Evolutionary conservation across 306 rosid species (phyloP).

Genomic region (Prunus armeniaca): DNA sequence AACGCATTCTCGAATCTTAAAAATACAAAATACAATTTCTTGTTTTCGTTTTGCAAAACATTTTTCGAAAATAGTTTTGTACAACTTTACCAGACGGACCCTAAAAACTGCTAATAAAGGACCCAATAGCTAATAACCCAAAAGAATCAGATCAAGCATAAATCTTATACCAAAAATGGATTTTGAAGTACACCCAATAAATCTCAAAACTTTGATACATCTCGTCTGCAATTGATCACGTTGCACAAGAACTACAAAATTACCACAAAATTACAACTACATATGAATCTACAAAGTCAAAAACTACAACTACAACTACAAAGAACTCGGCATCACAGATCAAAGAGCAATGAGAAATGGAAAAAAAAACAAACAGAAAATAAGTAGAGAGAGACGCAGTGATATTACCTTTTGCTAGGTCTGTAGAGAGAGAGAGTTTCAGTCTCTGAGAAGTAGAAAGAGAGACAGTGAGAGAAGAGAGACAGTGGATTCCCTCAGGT

Average conservation of each 20-base stretch:
- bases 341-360: not conserved
- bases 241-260: not conserved
- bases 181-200: not conserved
- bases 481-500: not conserved
- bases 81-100: too few relatives aligned
- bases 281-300: not conserved
- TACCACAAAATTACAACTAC: not conserved
- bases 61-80: too few relatives aligned
- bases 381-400: not conserved
- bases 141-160: not conserved
- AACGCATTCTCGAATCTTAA: too few relatives aligned
- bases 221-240: not conserved
- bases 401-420: not conserved
- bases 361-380: not conserved
- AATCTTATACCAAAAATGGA: not conserved
- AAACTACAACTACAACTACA: not conserved
- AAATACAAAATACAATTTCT: too few relatives aligned
- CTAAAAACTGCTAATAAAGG: not conserved
- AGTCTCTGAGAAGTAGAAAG: not conserved
- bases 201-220: not conserved
- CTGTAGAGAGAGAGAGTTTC: not conserved
- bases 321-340: not conserved
- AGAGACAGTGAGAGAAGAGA: not conserved
- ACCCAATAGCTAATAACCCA: not conserved
- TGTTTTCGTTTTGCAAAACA: too few relatives aligned